phyloP scores from a whole-genome alignment of 2,329 filamentous ascomycete genomes.

The Xylariomycetidae sp. region DNA sequence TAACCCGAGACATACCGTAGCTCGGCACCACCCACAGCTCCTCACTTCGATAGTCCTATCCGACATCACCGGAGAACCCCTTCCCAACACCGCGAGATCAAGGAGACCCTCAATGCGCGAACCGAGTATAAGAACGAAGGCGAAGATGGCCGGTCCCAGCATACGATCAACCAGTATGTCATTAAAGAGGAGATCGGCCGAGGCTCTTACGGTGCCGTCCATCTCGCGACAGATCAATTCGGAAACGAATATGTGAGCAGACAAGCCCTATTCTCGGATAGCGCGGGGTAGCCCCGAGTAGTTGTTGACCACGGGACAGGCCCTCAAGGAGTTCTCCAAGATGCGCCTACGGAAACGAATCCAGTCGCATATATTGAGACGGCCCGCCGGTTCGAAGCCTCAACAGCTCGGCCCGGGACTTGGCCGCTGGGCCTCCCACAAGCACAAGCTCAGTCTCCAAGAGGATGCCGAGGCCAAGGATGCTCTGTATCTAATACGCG shows the following conservation, averaged over 20 bases:
- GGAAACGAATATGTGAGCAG: conserved; percentile 81
- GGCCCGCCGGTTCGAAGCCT: conserved; percentile 40
- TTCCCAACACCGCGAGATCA: conserved; percentile 52
- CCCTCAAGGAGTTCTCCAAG: conserved; percentile 97
- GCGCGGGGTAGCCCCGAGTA: no score
- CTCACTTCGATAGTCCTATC: conserved; percentile 45
- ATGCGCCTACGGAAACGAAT: conserved; percentile 80
- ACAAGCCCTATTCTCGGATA: no score
- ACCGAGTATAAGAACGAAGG: conserved; percentile 84
- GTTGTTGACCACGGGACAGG: conserved; percentile 59
- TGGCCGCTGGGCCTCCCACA: conserved; percentile 21
- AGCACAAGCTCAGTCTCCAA: conserved; percentile 29
- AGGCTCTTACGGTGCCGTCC: conserved; percentile 90
- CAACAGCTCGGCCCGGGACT: conserved; percentile 23
- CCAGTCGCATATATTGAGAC: conserved; percentile 74
- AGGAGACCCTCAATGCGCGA: conserved; percentile 86
- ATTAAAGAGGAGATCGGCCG: conserved; percentile 95
- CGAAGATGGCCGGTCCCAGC: conserved; percentile 69
- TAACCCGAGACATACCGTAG: conserved; percentile 25
- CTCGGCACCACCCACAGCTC: conserved; percentile 34
- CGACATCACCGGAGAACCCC: conserved; percentile 53
- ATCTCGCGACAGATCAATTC: conserved; percentile 83
- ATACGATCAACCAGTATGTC: conserved; percentile 89
- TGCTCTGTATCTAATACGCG: conserved; percentile 79
- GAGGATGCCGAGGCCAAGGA: conserved; percentile 57